Base-by-base conservation (phyloP, 208 protist genomes). In the Trypanosoma avium region DNA sequence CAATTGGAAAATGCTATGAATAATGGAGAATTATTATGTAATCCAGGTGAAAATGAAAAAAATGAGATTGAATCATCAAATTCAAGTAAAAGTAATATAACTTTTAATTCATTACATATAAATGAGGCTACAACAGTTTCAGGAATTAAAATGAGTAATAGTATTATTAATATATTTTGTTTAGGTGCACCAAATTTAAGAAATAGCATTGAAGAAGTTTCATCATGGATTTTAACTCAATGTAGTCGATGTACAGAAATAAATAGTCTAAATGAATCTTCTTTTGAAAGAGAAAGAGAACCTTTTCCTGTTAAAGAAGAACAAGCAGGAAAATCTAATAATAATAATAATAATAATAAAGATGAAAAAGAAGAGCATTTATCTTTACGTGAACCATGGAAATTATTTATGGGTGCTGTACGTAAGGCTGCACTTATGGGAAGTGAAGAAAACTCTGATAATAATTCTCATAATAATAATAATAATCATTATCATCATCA, bases 191-290 rank as follows among this genome's bases (percentile, higher is more conserved):
- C 67, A 12, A 47, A 29, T 33, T 66, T 61, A 0, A 46, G 67
- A 40, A 38, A 45, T 13, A 73, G 66, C 21, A 49, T 64, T 22
- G 52, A 73, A 27, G 58, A 59, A 19, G 59, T 73, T 19, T 57
- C 52, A 46, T 42, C 42, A n/a, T 73, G 67, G 67, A 61, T 73
- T 40, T 61, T 73, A 42, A 12, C 27, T 19, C 63, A 55, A 27
- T 55, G 35, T 45, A 26, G 49, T 3, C 29, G 19, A 8, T 42
- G 24, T 33, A 38, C 17, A 29, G 22, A 47, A 27, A 24, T 13
- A 5, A 35, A 50, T 4, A 2, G 27, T 15, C 19, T 19, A 40
- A 21, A 38, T 59, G 12, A 36, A 43, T 8, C n/a, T 61, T 43
- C 9, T 26, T 17, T 43, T 1, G 19, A 0, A 54, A 62, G 15